Evolutionary conservation across 257 asterid species (phyloP).

Genomic region (Misopates orontium): DNA sequence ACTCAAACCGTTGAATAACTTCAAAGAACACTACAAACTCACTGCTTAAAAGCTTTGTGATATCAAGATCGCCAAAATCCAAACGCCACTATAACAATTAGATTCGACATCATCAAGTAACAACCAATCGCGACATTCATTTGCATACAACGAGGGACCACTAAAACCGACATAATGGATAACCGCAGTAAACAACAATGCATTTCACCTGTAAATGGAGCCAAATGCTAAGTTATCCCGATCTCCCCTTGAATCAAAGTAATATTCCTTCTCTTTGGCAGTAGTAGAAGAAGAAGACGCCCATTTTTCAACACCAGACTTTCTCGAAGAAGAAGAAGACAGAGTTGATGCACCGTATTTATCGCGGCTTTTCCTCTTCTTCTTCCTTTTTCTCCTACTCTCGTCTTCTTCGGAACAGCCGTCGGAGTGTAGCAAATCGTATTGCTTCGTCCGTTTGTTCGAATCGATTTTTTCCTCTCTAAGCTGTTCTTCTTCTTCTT

Average conservation of each 20-base stretch:
- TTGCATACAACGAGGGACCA: neutral
- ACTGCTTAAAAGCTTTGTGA: neutral
- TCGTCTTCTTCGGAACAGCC: constrained; percentile 41
- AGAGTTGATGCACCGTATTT: constrained; percentile 22
- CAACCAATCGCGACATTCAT: constrained; percentile 7
- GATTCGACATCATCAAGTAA: too few relatives aligned
- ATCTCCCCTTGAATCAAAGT: constrained; percentile 94
- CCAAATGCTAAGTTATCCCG: constrained; percentile 88
- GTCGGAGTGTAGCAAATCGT: constrained; percentile 64
- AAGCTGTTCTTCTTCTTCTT: constrained; percentile 29
- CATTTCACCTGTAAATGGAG: constrained; percentile 62
- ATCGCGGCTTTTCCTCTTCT: constrained; percentile 46
- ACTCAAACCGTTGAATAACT: neutral
- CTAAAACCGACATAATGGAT: constrained; percentile 4
- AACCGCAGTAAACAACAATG: constrained; percentile 14
- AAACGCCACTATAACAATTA: neutral
- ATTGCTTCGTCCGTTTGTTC: constrained; percentile 33
- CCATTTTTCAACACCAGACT: constrained; percentile 67
- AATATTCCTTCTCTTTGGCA: constrained; percentile 59
- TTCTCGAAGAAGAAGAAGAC: constrained; percentile 47
- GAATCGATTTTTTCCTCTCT: neutral
- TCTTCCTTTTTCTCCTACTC: constrained; percentile 41
- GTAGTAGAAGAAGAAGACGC: constrained; percentile 43
- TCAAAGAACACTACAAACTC: neutral
- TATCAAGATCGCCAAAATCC: neutral